Evolutionary conservation across 2,329 filamentous ascomycete genomes (phyloP).

Genomic region (Zasmidium cellare): DNA sequence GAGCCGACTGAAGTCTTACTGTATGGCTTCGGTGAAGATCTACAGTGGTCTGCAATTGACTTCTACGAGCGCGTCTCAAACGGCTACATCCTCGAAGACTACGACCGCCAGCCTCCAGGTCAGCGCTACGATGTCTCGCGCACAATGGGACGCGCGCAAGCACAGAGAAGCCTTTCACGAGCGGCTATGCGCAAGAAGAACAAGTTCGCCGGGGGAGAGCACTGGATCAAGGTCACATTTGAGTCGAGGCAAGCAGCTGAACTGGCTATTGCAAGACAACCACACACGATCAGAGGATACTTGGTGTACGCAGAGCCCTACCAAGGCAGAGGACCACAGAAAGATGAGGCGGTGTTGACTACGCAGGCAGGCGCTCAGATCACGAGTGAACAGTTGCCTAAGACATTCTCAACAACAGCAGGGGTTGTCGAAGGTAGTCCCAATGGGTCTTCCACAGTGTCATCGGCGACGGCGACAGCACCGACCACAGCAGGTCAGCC

Average conservation of each 20-base stretch:
- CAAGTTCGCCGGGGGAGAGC: slow-evolving; percentile 75
- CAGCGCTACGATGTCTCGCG: slow-evolving; percentile 74
- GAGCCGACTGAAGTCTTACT: slow-evolving; percentile 75
- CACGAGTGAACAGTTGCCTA: slow-evolving; percentile 27
- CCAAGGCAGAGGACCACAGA: slow-evolving; percentile 44
- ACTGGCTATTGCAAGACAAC: slow-evolving; percentile 47
- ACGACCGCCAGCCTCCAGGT: slow-evolving; percentile 78
- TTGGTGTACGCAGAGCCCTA: slow-evolving; percentile 51
- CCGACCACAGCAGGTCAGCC: slow-evolving; percentile 4
- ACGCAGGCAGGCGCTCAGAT: slow-evolving; percentile 36
- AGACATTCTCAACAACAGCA: slow-evolving; percentile 32
- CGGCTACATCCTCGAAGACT: slow-evolving; percentile 88
- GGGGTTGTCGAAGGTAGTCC: slow-evolving; percentile 30
- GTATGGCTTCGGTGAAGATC: slow-evolving; percentile 72
- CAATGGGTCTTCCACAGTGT: slow-evolving; percentile 38
- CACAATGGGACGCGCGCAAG: slow-evolving; percentile 69
- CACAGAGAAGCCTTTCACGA: slow-evolving; percentile 65
- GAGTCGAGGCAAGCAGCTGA: slow-evolving; percentile 51
- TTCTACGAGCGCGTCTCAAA: slow-evolving; percentile 81
- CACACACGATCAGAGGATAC: slow-evolving; percentile 49
- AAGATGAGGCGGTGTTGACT: slow-evolving; percentile 45
- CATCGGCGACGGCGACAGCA: slow-evolving; percentile 42
- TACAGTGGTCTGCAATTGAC: slow-evolving; percentile 79
- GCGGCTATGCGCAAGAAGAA: slow-evolving; percentile 79
- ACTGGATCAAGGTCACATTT: slow-evolving; percentile 74